Evolutionary conservation across 371 early-diverging fungal species (phyloP), one percentile per base, ranked within the genome.

Genomic region (Mortierella sp.): DNA sequence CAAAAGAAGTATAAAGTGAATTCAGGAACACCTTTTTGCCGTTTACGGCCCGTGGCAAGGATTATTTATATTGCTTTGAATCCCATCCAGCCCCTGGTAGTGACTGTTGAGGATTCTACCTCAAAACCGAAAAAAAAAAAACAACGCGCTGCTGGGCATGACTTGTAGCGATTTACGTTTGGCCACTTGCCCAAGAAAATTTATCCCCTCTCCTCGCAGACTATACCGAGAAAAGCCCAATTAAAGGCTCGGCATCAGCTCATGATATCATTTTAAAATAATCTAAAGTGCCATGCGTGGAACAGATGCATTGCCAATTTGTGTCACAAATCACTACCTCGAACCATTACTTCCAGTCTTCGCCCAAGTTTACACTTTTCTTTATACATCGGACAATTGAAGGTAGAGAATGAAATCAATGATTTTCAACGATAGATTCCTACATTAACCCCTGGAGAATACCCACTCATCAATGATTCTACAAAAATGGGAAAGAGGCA

Each of bases 11-110:
- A 66, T 35, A 42, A 31, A 32, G 35, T 19, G 55, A 64, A 31
- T 56, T 66, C 59, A 66, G 59, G 59, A 53, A 54, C 65, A 65
- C 42, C 15, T 53, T 65, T 35, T 65, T 65, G 53, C 64, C 64
- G 28, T 31, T 26, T 23, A 22, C 64, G 53, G 51, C 22, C 64
- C 64, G 53, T 22, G 31, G 10, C 28, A 31, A 28, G 15, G 32
- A 51, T 34, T 53, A 51, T 51, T 51, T 51, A 51, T 51, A 51
- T 12, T 12, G 4, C 3, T 47, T 26, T 40, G 40, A 40, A n/a
- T n/a, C n/a, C n/a, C n/a, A n/a, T 43, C 45, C 2, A 5, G 13
- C 45, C 45, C 45, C 45, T 17, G 45, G 45, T 43, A 43, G 19
- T 13, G 19, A 43, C 45, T 43, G 45, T 13, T 43, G 45, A 43